Base-by-base conservation (phyloP, 306 rosid genomes). In the Lotus japonicus region DNA sequence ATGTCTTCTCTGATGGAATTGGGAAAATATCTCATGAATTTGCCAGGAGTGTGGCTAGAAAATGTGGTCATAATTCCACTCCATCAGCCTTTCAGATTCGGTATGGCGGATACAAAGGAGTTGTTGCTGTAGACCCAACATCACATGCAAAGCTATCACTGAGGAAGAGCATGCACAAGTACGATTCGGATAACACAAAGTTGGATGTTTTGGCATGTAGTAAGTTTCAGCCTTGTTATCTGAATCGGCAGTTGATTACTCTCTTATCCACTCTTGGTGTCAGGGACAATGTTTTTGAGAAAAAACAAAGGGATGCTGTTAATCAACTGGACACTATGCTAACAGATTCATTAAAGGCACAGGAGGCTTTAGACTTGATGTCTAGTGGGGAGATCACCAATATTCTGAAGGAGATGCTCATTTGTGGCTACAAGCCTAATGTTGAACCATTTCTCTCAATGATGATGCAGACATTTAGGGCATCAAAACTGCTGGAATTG, bases 71-170 rank as follows among this genome's bases (percentile, higher is more conserved):
- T 41, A 71, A 76, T 28, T 79, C 58, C 33, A 43, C 63, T 36
- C 96, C 98, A 7, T 92, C 96, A 5, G 89, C 96, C 50, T 92
- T 89, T 82, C 98, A 92, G 79, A 89, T 92, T 73, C 88, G 98
- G 36, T 89, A 89, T 66, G 95, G 85, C 12, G 98, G 98, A 18
- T 89, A 81, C 70, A 92, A 92, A 79, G 98, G 98, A 55, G 96
- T 89, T 70, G 96, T 92, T 65, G 92, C 96, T 19, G 83, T 89
- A 41, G 96, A 92, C 75, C 98, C 90, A 38, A 76, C 77, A 48
- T 92, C 98, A 7, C 13, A 42, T 2, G 55, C 13, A 9, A 92
- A 92, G 72, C 73, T 92, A 41, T 92, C 96, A 11, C 58, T 92
- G 64, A 85, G 98, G 84, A 42, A 43, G 31, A 92, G 98, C 75